Evolutionary conservation across 1,284 basidiomycete species (phyloP), one percentile per base, ranked within the genome.

Genomic region (Agroathelia rolfsii): DNA sequence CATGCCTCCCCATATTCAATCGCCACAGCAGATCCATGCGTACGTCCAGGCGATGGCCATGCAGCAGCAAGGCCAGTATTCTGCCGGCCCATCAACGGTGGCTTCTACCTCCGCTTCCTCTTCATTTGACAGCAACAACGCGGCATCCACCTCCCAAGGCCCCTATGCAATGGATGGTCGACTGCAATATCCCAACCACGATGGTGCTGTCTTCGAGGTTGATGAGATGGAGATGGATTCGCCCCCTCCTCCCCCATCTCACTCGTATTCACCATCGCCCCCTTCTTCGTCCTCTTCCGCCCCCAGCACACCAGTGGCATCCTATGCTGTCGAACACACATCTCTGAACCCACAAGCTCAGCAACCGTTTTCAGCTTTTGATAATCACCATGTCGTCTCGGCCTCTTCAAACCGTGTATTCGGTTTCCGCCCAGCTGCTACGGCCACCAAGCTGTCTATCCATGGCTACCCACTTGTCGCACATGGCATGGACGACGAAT

Each of bases 401-500:
- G 11, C 27, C 32, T 23, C 17, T 26, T n/a, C n/a, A n/a, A n/a
- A n/a, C n/a, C n/a, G n/a, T n/a, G n/a, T n/a, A n/a, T n/a, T n/a
- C n/a, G n/a, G n/a, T n/a, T n/a, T n/a, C n/a, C n/a, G n/a, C n/a
- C n/a, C n/a, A n/a, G n/a, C n/a, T n/a, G n/a, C n/a, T n/a, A n/a
- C n/a, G n/a, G n/a, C n/a, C n/a, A n/a, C n/a, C n/a, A n/a, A n/a
- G n/a, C n/a, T n/a, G n/a, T n/a, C n/a, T n/a, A n/a, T n/a, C n/a
- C n/a, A n/a, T n/a, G n/a, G n/a, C n/a, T n/a, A n/a, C n/a, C 58
- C 10, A 56, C 79, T 82, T 42, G 80, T 83, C 49, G 62, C 77
- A 0, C 80, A 84, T 50, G 81, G 85, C 44, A 85, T 84, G 82
- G 82, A 85, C n/a, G n/a, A n/a, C n/a, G n/a, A n/a, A n/a, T n/a